Conservation (phyloP, 2,329 filamentous ascomycete genomes). For the Trichoderma sp. region DNA sequence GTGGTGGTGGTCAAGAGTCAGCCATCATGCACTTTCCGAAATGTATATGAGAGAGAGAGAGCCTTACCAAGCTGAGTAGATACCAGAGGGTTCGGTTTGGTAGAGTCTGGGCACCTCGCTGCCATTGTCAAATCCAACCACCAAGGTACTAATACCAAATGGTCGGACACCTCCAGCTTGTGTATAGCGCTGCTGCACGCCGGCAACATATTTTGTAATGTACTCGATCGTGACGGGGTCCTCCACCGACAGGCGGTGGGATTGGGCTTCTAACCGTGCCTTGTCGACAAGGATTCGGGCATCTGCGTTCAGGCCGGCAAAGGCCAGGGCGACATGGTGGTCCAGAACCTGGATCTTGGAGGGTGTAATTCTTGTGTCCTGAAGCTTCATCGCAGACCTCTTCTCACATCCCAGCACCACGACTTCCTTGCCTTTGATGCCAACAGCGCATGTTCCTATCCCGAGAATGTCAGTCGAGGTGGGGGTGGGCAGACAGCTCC, state of each 20-base stretch:
- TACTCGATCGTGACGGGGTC: slow-evolving; percentile 98
- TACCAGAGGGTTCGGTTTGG: slow-evolving; percentile 98
- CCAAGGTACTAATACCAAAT: slow-evolving; percentile 97
- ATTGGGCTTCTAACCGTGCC: slow-evolving; percentile 94
- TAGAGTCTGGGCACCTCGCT: slow-evolving; percentile 87
- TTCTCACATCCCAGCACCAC: slow-evolving; percentile 98
- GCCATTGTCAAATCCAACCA: slow-evolving; percentile 96
- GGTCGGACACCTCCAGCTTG: slow-evolving; percentile 97
- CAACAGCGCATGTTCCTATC: slow-evolving; percentile 91
- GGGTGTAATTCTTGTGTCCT: slow-evolving; percentile 97
- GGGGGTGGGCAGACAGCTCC: slow-evolving; percentile 6
- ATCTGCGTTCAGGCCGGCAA: slow-evolving; percentile 95
- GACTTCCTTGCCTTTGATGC: slow-evolving; percentile 90
- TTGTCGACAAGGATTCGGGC: slow-evolving; percentile 98
- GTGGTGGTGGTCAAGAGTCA: slow-evolving; percentile 13
- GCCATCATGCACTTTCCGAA: slow-evolving; percentile 19
- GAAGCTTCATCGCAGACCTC: slow-evolving; percentile 97
- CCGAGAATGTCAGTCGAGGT: slow-evolving; percentile 18
- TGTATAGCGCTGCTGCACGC: slow-evolving; percentile 97
- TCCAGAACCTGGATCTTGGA: slow-evolving; percentile 98
- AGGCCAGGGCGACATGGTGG: slow-evolving; percentile 93
- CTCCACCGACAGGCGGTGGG: slow-evolving; percentile 93
- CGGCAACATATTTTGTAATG: slow-evolving; percentile 97
- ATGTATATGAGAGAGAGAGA: not conserved
- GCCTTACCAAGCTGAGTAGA: slow-evolving; percentile 94